phyloP scores from a whole-genome alignment of 345 rosid species.

The Cardamine resedifolia region DNA sequence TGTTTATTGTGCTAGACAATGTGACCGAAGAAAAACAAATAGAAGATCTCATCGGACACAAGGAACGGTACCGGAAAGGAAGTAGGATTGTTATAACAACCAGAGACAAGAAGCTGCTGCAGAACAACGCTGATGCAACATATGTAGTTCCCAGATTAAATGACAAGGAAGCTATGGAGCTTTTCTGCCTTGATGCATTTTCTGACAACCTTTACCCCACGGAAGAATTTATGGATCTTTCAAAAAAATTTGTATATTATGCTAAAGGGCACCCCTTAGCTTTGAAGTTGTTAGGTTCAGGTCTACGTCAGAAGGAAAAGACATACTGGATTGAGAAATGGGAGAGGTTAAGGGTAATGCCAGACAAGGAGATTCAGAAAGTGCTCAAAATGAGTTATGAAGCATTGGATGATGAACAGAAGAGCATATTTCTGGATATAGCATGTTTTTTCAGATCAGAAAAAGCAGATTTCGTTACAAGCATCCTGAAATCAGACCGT shows the following conservation, averaged over 20 bases:
- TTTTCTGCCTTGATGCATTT: slow-evolving; percentile 29
- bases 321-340: slow-evolving; percentile 28
- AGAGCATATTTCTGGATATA: slow-evolving; percentile 43
- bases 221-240: slow-evolving; percentile 9
- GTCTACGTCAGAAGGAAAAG: background rate
- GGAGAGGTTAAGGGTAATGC: slow-evolving; percentile 11
- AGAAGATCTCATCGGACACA: background rate
- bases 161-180: slow-evolving; percentile 30
- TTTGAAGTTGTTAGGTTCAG: slow-evolving; percentile 38
- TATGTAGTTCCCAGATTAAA: slow-evolving; percentile 24
- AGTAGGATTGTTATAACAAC: slow-evolving; percentile 33
- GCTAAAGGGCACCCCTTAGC: slow-evolving; percentile 42
- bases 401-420: slow-evolving; percentile 23
- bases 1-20: slow-evolving; percentile 31
- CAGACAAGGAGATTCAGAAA: slow-evolving; percentile 28
- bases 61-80: slow-evolving; percentile 10
- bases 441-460: slow-evolving; percentile 41
- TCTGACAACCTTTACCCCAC: background rate
- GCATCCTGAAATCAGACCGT: slow-evolving; percentile 23
- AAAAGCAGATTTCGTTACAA: background rate
- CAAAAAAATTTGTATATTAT: slow-evolving; percentile 16
- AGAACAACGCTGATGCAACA: background rate
- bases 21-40: slow-evolving; percentile 16
- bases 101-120: slow-evolving; percentile 36
- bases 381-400: slow-evolving; percentile 35